Evolutionary conservation across 768 basidiomycete genomes (phyloP).

Genomic region (Phlebiopsis flavidoalba): DNA sequence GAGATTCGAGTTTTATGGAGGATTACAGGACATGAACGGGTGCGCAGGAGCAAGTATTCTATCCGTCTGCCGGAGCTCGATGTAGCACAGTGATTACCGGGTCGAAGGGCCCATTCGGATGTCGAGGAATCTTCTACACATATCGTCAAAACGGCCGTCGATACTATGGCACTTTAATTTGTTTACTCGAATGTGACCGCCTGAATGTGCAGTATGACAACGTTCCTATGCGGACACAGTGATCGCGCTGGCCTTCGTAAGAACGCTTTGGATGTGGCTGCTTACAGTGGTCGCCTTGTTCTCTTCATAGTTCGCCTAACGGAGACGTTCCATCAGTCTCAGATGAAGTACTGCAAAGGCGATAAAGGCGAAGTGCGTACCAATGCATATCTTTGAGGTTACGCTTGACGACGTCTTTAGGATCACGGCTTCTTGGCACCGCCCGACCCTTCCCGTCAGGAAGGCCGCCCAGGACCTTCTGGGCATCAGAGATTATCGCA

Average conservation of each 20-base stretch:
- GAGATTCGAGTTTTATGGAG: background rate
- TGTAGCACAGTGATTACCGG: background rate
- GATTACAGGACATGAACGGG: background rate
- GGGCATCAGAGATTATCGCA: background rate
- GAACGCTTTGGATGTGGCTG: no score
- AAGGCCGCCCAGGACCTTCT: background rate
- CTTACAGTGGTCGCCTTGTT: no score
- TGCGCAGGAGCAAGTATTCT: background rate
- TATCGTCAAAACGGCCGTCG: no score
- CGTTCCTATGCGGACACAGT: no score
- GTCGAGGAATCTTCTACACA: background rate
- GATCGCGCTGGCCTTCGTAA: no score
- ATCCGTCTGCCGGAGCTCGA: background rate
- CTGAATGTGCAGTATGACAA: no score
- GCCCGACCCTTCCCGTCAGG: background rate
- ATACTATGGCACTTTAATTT: no score
- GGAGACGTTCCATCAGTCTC: no score
- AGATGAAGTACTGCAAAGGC: no score
- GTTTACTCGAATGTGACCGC: no score
- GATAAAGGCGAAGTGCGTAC: background rate
- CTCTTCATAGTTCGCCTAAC: no score
- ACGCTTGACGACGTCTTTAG: background rate
- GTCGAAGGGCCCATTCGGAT: background rate
- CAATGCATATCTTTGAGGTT: background rate
- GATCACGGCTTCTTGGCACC: background rate